Evolutionary conservation across 305 asterid genomes (phyloP), one percentile per base, ranked within the genome.

Genomic region (Petunia hybrid): DNA sequence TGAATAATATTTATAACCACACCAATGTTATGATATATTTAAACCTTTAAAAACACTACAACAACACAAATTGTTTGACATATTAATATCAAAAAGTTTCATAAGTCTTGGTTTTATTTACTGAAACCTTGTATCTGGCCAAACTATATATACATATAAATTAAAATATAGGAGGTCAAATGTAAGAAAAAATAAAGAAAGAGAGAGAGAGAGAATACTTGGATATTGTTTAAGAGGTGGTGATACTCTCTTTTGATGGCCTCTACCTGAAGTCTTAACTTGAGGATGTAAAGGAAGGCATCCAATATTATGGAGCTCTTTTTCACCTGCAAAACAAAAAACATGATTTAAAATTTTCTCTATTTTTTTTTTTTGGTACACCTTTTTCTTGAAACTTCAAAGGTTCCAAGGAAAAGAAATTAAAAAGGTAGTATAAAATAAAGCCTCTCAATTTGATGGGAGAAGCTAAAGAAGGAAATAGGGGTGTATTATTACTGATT

Each of bases 401-500:
- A 48, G 55, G 55, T 7, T 48, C 9, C 2, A 48, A 48, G 55
- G 55, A 48, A 48, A 46, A 48, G 4, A 51, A 2, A 1, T 3
- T 9, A 51, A 1, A 40, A 55, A 3, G 31, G 31, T 22, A 22
- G 31, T 22, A 10, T 41, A 46, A 71, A 81, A 0, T 7, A 8
- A 10, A 51, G 10, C 2, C 2, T 51, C 1, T 51, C 56, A 9
- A 2, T 51, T 51, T 51, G 4, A 51, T 51, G 56, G 10, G 14
- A 51, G 10, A 36, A 71, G 6, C 3, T 31, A 9, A 68, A 56
- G 59, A n/a, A n/a, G 13, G 14, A 6, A 3, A 4, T n/a, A 22
- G 31, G 14, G 5, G 64, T 16, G 22, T 13, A 55, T 3, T 41
- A 42, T 80, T 92, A 92, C 97, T 45, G 95, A 86, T 90, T 88